A percentile compares a stretch with the other conserved stretches of the same genome.
Conservation (phyloP, 495 filamentous ascomycete genomes). For the Aspergillus taichungensis region DNA sequence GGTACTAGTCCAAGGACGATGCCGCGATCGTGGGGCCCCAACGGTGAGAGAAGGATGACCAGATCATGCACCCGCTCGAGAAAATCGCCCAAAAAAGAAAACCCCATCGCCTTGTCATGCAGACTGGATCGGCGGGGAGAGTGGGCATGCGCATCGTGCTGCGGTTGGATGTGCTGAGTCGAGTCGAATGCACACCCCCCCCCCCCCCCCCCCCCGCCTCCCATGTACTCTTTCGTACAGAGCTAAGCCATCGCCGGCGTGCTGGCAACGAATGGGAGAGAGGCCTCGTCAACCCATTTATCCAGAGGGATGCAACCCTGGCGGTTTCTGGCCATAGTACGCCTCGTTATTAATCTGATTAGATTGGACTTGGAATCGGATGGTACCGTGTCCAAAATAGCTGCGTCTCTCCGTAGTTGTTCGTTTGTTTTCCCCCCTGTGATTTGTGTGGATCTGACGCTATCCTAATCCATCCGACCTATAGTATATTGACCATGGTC, state of each 20-base stretch:
- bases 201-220: too few relatives aligned
- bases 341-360: slow-evolving; percentile 4
- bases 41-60: too few relatives aligned
- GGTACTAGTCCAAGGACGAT: too few relatives aligned
- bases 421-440: background rate
- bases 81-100: too few relatives aligned
- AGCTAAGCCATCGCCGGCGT: slow-evolving; percentile 16
- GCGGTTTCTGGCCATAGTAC: slow-evolving; percentile 3
- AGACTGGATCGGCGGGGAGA: too few relatives aligned
- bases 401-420: background rate
- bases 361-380: background rate
- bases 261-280: slow-evolving; percentile 17
- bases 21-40: too few relatives aligned
- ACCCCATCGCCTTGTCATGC: too few relatives aligned
- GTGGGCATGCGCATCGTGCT: background rate
- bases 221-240: background rate
- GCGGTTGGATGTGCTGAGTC: background rate
- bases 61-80: too few relatives aligned
- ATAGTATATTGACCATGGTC: too few relatives aligned
- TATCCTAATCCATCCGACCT: too few relatives aligned
- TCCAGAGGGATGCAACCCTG: slow-evolving; percentile 15
- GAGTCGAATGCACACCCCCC: too few relatives aligned
- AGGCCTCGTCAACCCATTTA: background rate
- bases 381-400: slow-evolving; percentile 5
- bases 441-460: background rate